Evolutionary conservation across 179 eudicot species (phyloP).

Genomic region (Carnegiea gigantea): DNA sequence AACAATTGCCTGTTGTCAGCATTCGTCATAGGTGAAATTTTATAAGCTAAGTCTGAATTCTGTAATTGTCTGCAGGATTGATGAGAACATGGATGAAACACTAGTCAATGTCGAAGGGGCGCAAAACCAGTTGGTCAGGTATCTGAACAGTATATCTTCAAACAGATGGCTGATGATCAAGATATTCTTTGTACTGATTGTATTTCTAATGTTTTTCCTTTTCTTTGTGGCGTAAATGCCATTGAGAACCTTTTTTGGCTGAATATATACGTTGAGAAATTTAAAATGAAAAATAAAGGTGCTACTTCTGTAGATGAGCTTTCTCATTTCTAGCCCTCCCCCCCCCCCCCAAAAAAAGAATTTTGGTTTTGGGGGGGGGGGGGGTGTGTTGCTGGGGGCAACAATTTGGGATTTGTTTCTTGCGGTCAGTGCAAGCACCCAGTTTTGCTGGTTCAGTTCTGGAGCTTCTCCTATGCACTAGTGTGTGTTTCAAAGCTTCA

Average conservation of each 20-base stretch:
- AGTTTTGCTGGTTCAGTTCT: no score
- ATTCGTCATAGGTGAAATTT: background rate
- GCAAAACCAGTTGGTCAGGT: conserved; percentile 77
- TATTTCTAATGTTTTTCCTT: conserved; percentile 88
- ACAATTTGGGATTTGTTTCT: no score
- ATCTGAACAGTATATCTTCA: conserved; percentile 90
- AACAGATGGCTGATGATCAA: conserved; percentile 99
- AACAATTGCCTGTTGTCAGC: background rate
- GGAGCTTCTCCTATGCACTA: no score
- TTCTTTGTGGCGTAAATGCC: conserved; percentile 74
- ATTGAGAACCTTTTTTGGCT: conserved; percentile 19
- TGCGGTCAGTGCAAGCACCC: no score
- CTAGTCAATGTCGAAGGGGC: conserved; percentile 91
- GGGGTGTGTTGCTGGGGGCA: no score
- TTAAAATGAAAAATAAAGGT: conserved; percentile 20
- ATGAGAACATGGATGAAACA: conserved; percentile 96
- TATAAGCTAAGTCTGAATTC: background rate
- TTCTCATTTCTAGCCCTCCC: no score
- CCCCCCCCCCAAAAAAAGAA: no score
- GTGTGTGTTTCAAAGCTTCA: no score
- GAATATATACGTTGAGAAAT: conserved; percentile 30
- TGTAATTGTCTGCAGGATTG: conserved; percentile 58
- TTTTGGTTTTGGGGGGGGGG: no score
- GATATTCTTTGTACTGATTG: conserved; percentile 86
- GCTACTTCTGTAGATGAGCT: conserved; percentile 12